A percentile compares a stretch with the other conserved stretches of the same genome.
phyloP scores from a whole-genome alignment of 176 grass and related monocot genomes.

The Pontederia crassipes region DNA sequence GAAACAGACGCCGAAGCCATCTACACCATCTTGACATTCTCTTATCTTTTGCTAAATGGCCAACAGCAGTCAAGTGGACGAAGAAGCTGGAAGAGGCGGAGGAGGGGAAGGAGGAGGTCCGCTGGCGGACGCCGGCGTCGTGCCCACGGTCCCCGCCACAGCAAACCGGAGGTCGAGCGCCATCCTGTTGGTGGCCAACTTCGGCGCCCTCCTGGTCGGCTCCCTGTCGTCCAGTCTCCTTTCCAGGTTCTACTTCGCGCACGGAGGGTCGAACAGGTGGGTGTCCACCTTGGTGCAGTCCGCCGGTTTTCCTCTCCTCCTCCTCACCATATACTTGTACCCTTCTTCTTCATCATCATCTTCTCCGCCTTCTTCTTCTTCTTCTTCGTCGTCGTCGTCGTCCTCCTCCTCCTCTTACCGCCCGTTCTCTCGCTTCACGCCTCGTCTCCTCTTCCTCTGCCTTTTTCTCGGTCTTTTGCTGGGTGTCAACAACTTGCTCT shows the following conservation, averaged over 20 bases:
- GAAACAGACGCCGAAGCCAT: background rate
- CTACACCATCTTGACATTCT: background rate
- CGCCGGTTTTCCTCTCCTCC: slow-evolving; percentile 61
- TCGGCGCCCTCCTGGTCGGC: slow-evolving; percentile 56
- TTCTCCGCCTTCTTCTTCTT: too few relatives aligned
- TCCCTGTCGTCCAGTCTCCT: slow-evolving; percentile 68
- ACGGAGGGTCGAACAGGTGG: slow-evolving; percentile 66
- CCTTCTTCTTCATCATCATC: background rate
- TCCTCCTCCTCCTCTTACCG: slow-evolving; percentile 1
- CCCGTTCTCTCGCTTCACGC: slow-evolving; percentile 54
- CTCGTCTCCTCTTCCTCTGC: slow-evolving; percentile 37
- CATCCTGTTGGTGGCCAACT: slow-evolving; percentile 50
- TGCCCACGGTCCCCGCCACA: background rate
- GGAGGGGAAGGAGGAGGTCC: background rate
- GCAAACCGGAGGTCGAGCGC: background rate
- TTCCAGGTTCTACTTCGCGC: slow-evolving; percentile 81
- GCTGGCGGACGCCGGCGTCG: background rate
- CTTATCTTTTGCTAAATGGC: background rate
- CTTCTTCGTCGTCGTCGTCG: too few relatives aligned
- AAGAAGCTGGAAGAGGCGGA: background rate
- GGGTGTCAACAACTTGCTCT: slow-evolving; percentile 83
- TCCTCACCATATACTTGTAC: slow-evolving; percentile 47
- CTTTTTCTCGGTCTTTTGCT: slow-evolving; percentile 62
- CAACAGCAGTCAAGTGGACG: background rate
- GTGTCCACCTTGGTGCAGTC: slow-evolving; percentile 91